A percentile compares a stretch with the other conserved stretches of the same genome.
These are phyloP conservation scores for Claviceps paspali DNA, from an alignment of 2,329 filamentous ascomycete species.

Conservation along the genomic window DNA sequence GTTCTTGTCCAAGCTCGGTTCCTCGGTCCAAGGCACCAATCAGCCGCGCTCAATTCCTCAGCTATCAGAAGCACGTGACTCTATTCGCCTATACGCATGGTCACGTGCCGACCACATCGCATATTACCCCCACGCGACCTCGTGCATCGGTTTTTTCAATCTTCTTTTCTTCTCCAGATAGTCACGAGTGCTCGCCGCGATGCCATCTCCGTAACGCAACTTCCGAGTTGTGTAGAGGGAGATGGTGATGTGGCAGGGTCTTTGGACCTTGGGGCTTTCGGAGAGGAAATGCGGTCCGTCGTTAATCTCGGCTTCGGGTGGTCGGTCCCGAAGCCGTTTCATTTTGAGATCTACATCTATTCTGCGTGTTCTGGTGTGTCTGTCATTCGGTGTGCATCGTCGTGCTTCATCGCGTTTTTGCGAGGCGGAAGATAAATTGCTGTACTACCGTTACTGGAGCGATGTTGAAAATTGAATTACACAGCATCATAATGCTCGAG, in stretches of 20 bases:
- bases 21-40: conserved; percentile 31
- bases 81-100: conserved; percentile 5
- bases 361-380: neutral
- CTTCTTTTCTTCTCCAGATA: conserved; percentile 32
- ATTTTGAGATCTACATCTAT: conserved; percentile 43
- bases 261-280: conserved; percentile 23
- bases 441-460: too few species aligned
- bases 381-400: neutral
- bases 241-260: conserved; percentile 17
- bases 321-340: conserved; percentile 36
- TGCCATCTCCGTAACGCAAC: conserved; percentile 9
- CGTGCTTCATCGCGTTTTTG: too few species aligned
- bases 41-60: conserved; percentile 21
- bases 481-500: too few species aligned
- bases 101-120: conserved; percentile 9
- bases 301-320: conserved; percentile 40
- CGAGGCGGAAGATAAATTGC: too few species aligned
- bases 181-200: conserved; percentile 29
- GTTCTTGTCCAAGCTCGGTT: conserved; percentile 16
- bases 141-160: too few species aligned
- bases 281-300: conserved; percentile 36
- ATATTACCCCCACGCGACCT: neutral
- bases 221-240: conserved; percentile 10
- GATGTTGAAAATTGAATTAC: too few species aligned
- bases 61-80: conserved; percentile 15